Evolutionary conservation across 2,329 filamentous ascomycete species (phyloP).

Genomic region (Neofusicoccum cordaticola): DNA sequence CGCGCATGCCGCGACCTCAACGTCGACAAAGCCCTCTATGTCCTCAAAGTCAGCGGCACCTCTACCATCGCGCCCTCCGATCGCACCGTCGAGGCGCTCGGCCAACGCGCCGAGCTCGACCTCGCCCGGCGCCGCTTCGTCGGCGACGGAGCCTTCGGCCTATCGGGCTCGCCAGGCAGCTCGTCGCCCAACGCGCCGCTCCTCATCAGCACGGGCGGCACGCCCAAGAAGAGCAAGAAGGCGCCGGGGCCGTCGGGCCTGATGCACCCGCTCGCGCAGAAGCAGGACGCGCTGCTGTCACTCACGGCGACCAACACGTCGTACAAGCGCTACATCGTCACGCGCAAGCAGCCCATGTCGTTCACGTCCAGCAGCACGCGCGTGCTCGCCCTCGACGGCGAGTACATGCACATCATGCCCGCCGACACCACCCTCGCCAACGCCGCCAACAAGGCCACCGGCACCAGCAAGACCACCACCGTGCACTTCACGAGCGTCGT

Average conservation of each 20-base stretch:
- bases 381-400: slow-evolving; percentile 75
- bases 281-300: slow-evolving; percentile 50
- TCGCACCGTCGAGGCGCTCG: slow-evolving; percentile 74
- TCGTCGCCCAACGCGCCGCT: slow-evolving; percentile 67
- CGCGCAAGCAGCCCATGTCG: slow-evolving; percentile 78
- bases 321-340: slow-evolving; percentile 76
- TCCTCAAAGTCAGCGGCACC: slow-evolving; percentile 72
- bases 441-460: slow-evolving; percentile 55
- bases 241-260: slow-evolving; percentile 52
- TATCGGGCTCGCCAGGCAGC: slow-evolving; percentile 66
- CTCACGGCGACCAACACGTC: slow-evolving; percentile 36
- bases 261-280: slow-evolving; percentile 64
- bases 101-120: slow-evolving; percentile 71
- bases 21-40: slow-evolving; percentile 74
- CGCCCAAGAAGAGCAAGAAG: slow-evolving; percentile 51
- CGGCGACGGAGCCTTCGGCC: slow-evolving; percentile 67
- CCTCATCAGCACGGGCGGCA: slow-evolving; percentile 52
- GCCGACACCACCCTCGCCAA: slow-evolving; percentile 36
- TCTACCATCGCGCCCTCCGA: slow-evolving; percentile 74
- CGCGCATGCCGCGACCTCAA: slow-evolving; percentile 73
- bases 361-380: slow-evolving; percentile 74
- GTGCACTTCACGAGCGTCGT: slow-evolving; percentile 81
- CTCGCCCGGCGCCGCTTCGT: slow-evolving; percentile 72
- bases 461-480: slow-evolving; percentile 66
- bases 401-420: slow-evolving; percentile 84